Evolutionary conservation across 768 basidiomycete species (phyloP).

Genomic region (Boletus rubroflammeus): DNA sequence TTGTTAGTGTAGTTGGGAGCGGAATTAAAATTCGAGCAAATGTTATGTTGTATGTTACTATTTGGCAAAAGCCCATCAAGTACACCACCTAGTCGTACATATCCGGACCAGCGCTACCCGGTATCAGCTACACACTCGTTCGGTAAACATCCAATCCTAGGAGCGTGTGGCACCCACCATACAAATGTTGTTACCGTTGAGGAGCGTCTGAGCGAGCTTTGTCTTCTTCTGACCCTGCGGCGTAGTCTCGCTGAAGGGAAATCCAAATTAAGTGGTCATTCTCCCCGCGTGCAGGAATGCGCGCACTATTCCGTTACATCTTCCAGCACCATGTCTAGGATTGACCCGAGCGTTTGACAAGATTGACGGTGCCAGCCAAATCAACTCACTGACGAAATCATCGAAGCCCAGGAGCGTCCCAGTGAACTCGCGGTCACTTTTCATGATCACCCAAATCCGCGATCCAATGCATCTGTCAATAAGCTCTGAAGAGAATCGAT

Average conservation of each 20-base stretch:
- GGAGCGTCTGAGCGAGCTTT: constrained; percentile 77
- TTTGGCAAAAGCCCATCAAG: constrained; percentile 27
- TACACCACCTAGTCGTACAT: too few species aligned
- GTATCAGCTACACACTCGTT: constrained; percentile 53
- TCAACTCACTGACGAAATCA: constrained; percentile 95
- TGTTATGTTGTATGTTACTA: constrained; percentile 17
- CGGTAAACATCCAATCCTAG: constrained; percentile 3
- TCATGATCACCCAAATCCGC: constrained; percentile 98
- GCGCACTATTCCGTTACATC: constrained; percentile 95
- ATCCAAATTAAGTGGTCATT: background rate
- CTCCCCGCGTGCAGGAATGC: background rate
- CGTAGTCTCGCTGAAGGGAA: constrained; percentile 69
- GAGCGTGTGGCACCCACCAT: constrained; percentile 60
- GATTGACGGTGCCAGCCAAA: background rate
- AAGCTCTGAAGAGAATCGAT: constrained; percentile 54
- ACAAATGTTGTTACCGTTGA: constrained; percentile 96
- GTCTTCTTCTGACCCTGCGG: constrained; percentile 78
- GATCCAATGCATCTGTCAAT: constrained; percentile 98
- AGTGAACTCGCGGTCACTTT: constrained; percentile 93
- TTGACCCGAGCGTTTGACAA: background rate
- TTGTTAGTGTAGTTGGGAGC: constrained; percentile 2
- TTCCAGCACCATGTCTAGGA: constrained; percentile 85
- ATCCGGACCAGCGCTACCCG: constrained; percentile 69
- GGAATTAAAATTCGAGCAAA: background rate
- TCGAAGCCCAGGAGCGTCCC: constrained; percentile 95